These are phyloP conservation scores for Priceomyces haplophilus DNA, from an alignment of 805 yeast species.

Conservation along the genomic window DNA sequence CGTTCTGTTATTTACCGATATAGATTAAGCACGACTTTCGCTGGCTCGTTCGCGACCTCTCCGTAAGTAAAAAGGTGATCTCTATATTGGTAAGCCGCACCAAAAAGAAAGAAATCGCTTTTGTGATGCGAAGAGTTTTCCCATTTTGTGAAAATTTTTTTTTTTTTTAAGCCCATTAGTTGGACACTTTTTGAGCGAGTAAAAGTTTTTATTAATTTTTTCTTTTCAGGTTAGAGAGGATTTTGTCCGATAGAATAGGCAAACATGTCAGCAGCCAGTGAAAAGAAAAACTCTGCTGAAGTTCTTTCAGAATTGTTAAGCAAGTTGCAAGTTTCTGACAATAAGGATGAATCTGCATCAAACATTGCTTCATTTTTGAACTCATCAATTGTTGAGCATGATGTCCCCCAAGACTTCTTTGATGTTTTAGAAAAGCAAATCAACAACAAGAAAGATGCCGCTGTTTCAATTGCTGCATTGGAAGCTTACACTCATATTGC, in stretches of 20 bases:
- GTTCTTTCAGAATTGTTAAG: conserved; percentile 92
- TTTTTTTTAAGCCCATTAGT: conserved; percentile 6
- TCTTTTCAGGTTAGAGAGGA: conserved; percentile 19
- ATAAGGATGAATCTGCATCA: conserved; percentile 79
- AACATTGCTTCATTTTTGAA: conserved; percentile 91
- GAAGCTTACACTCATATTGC: conserved; percentile 85
- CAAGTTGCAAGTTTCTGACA: conserved; percentile 90
- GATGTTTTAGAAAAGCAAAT: conserved; percentile 70
- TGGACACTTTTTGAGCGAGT: conserved; percentile 3
- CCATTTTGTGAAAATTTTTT: conserved; percentile 5
- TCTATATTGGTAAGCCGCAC: too few species aligned
- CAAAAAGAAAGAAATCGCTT: conserved; percentile 5
- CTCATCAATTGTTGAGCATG: conserved; percentile 97
- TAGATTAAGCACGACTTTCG: too few species aligned
- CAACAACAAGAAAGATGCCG: conserved; percentile 66
- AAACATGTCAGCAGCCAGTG: conserved; percentile 53
- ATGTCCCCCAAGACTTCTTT: conserved; percentile 90
- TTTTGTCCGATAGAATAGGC: conserved; percentile 11
- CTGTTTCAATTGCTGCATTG: conserved; percentile 70
- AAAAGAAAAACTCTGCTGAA: conserved; percentile 63
- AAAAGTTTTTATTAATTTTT: conserved; percentile 13
- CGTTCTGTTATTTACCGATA: too few species aligned
- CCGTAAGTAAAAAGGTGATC: too few species aligned
- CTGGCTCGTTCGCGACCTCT: too few species aligned
- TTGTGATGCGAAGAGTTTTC: conserved; percentile 8